Conservation (phyloP, 352 stramenopile genomes). For the Phytopythium vexans region DNA sequence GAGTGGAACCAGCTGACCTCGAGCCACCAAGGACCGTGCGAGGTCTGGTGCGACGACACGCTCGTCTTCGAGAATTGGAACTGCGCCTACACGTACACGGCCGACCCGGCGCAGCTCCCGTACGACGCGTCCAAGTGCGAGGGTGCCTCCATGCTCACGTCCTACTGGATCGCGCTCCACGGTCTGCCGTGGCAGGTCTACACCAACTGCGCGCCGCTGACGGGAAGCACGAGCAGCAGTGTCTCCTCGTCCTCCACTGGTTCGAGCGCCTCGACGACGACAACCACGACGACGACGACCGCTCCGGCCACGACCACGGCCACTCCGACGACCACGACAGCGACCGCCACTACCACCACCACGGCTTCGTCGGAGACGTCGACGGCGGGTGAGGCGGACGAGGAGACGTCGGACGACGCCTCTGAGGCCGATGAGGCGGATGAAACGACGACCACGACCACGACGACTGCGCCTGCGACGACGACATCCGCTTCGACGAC, state of each 20-base stretch:
- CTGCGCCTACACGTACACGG: constrained; percentile 14
- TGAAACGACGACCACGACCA: background rate
- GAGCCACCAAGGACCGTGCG: constrained; percentile 22
- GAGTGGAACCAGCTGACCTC: constrained; percentile 19
- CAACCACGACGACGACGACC: constrained; percentile 17
- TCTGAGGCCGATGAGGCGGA: background rate
- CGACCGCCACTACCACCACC: background rate
- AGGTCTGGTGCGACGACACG: constrained; percentile 33
- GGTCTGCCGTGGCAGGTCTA: constrained; percentile 25
- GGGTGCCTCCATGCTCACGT: constrained; percentile 17
- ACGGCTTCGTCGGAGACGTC: constrained; percentile 5
- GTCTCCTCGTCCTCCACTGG: constrained; percentile 11
- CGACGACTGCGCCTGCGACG: background rate
- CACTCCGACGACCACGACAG: background rate
- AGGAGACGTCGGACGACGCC: constrained; percentile 11
- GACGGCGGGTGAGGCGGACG: constrained; percentile 9
- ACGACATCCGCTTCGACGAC: constrained; percentile 1
- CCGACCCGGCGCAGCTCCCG: constrained; percentile 13
- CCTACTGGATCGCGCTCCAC: constrained; percentile 30
- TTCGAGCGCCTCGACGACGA: constrained; percentile 18
- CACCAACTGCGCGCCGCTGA: constrained; percentile 24
- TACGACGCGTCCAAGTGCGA: constrained; percentile 23
- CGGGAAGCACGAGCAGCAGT: constrained; percentile 4
- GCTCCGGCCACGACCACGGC: constrained; percentile 12
- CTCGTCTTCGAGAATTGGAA: constrained; percentile 25